Conservation (phyloP, 441 rosid genomes). For the Corymbia calophylla region DNA sequence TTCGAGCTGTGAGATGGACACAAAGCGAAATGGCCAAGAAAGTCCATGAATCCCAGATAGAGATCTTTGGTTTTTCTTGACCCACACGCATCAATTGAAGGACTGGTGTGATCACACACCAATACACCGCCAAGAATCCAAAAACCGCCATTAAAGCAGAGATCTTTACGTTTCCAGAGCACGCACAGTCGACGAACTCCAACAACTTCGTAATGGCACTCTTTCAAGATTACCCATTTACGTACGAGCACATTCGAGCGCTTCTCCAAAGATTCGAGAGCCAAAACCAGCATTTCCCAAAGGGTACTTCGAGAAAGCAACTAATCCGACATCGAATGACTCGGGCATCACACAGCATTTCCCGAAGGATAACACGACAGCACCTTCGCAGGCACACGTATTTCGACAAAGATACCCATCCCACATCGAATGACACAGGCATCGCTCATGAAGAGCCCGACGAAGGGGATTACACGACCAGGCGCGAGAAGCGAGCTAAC, state of each 20-base stretch:
- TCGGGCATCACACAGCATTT: background rate
- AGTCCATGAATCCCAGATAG: background rate
- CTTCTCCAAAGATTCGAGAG: background rate
- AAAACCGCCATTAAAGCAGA: background rate
- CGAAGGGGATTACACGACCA: background rate
- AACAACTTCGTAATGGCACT: background rate
- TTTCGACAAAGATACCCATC: background rate
- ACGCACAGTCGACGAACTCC: background rate
- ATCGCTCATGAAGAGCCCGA: background rate
- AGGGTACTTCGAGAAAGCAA: background rate
- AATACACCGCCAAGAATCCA: fast-evolving
- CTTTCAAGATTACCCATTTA: background rate
- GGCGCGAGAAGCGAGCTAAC: background rate
- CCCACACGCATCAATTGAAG: background rate
- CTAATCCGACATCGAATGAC: background rate
- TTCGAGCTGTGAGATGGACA: background rate
- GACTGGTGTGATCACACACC: background rate
- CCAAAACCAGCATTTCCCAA: background rate
- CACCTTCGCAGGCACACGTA: fast-evolving
- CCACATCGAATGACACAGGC: background rate
- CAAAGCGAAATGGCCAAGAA: background rate
- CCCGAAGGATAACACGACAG: background rate
- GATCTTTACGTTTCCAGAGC: background rate
- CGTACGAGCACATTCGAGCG: background rate
- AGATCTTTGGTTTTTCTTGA: background rate